Evolutionary conservation across 169 alveolate species (phyloP).

Genomic region (Perkinsus marinus): DNA sequence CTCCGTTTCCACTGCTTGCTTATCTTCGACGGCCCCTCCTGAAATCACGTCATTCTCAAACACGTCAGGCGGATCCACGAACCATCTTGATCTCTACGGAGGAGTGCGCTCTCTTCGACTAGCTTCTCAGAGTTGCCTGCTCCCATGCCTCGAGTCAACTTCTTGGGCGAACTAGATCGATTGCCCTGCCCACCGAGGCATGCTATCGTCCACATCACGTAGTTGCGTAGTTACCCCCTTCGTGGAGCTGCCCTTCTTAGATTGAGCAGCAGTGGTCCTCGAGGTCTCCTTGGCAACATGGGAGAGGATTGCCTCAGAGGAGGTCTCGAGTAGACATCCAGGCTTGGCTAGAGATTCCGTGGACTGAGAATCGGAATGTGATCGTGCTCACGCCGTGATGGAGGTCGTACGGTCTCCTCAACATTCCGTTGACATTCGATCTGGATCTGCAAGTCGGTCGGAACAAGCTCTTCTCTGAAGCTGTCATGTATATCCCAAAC

Average conservation of each 20-base stretch:
- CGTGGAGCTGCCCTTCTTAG: neutral
- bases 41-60: too few relatives aligned
- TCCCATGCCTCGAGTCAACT: neutral
- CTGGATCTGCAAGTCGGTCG: neutral
- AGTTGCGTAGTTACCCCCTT: neutral
- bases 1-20: neutral
- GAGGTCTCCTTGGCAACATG: neutral
- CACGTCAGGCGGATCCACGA: too few relatives aligned
- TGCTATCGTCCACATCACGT: neutral
- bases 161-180: neutral
- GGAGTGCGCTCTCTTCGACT: too few relatives aligned
- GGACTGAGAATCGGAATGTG: neutral
- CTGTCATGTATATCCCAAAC: slow-evolving; percentile 8
- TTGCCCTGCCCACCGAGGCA: neutral
- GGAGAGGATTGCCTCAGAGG: neutral
- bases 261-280: neutral
- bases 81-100: too few relatives aligned
- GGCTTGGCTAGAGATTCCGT: neutral
- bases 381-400: neutral
- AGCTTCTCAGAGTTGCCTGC: too few relatives aligned
- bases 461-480: neutral
- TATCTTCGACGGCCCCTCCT: neutral
- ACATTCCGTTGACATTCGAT: neutral
- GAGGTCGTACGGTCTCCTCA: neutral
- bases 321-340: neutral